phyloP scores from a whole-genome alignment of 1,139 yeast species.

The Tardiomyces blankii region DNA sequence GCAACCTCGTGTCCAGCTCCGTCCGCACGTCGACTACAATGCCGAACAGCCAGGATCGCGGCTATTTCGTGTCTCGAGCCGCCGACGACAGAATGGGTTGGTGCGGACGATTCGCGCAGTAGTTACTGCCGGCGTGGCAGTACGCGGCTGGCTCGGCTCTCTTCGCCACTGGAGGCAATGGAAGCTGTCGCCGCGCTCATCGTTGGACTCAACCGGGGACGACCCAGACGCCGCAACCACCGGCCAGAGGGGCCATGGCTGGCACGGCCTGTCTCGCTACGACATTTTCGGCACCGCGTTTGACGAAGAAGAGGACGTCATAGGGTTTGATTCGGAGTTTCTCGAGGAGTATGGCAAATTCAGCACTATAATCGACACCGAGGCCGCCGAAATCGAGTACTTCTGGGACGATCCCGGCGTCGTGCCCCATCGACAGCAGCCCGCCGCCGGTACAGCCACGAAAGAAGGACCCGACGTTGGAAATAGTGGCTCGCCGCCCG shows the following conservation, averaged over 20 bases:
- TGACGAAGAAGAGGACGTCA: conserved; percentile 12
- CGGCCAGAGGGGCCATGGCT: conserved; percentile 13
- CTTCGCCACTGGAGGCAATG: no score
- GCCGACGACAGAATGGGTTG: background rate
- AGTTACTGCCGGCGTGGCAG: background rate
- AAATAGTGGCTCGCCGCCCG: conserved; percentile 48
- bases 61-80: background rate
- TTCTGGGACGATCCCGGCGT: conserved; percentile 64
- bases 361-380: conserved; percentile 62
- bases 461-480: conserved; percentile 40
- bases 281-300: conserved; percentile 1
- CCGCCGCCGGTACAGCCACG: conserved; percentile 18
- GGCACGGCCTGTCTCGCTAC: conserved; percentile 36
- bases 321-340: conserved; percentile 1
- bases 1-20: conserved; percentile 47
- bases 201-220: no score
- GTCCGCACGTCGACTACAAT: conserved; percentile 54
- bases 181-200: no score
- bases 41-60: conserved; percentile 9
- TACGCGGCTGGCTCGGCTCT: no score
- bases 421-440: conserved; percentile 29
- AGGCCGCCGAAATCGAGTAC: conserved; percentile 41
- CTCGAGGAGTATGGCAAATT: conserved; percentile 71
- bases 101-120: background rate
- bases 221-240: no score